phyloP scores from a whole-genome alignment of 306 rosid species.

The Cercis canadensis region DNA sequence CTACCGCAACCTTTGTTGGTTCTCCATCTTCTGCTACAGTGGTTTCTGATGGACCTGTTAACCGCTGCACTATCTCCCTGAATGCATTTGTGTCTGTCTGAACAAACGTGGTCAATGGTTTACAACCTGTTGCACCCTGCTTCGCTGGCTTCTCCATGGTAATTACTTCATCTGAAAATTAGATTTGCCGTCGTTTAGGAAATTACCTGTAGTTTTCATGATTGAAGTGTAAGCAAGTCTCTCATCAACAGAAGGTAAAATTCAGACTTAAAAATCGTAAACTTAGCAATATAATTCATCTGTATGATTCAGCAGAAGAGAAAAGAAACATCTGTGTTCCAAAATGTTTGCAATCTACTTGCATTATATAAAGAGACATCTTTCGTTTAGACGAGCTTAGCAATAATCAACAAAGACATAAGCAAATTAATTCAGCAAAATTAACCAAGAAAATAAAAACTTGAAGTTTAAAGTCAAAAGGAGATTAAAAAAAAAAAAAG shows the following conservation, averaged over 20 bases:
- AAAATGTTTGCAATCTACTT: no score
- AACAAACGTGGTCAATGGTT: slow-evolving; percentile 76
- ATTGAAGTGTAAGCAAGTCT: neutral
- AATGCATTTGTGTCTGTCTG: slow-evolving; percentile 73
- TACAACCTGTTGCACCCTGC: slow-evolving; percentile 41
- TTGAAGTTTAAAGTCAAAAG: no score
- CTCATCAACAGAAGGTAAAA: neutral
- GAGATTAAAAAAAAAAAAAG: no score
- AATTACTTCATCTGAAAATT: slow-evolving; percentile 10
- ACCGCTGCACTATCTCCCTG: slow-evolving; percentile 75
- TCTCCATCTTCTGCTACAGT: slow-evolving; percentile 34
- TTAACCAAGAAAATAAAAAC: neutral
- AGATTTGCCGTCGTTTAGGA: slow-evolving; percentile 9
- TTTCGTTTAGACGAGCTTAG: no score
- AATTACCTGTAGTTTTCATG: slow-evolving; percentile 35
- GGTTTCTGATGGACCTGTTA: slow-evolving; percentile 72
- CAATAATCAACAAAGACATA: no score
- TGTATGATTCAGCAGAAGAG: neutral
- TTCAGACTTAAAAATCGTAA: neutral
- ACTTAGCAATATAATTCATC: neutral
- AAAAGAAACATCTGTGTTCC: neutral
- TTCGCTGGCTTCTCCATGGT: slow-evolving; percentile 57
- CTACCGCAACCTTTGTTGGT: slow-evolving; percentile 31
- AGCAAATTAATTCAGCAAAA: neutral
- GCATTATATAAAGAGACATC: no score